These are phyloP conservation scores for Pyronema omphalodes DNA, from an alignment of 495 filamentous ascomycete genomes.

Conservation along the genomic window DNA sequence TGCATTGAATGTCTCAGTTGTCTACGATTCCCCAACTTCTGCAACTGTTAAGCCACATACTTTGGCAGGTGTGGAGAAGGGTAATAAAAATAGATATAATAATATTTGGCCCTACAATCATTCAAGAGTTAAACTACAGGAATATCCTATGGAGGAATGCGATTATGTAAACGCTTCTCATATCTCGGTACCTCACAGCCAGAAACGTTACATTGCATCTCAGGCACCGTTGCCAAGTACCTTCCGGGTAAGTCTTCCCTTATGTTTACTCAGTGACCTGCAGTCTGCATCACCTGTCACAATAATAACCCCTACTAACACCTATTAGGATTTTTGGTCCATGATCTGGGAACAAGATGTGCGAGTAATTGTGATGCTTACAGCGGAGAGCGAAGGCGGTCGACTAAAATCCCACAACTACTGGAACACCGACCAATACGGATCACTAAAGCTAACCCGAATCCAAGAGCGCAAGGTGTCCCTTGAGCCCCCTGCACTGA, in stretches of 20 bases:
- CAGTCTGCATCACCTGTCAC: too few species aligned
- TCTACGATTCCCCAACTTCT: slow-evolving; percentile 20
- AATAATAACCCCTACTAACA: slow-evolving; percentile 1
- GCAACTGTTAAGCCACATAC: slow-evolving; percentile 18
- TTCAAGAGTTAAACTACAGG: slow-evolving; percentile 61
- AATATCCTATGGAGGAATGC: slow-evolving; percentile 49
- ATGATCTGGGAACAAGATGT: slow-evolving; percentile 94
- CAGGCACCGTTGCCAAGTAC: slow-evolving; percentile 88
- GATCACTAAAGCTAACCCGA: slow-evolving; percentile 53
- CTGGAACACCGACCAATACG: slow-evolving; percentile 69
- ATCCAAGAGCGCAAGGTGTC: slow-evolving; percentile 66
- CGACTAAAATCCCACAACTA: slow-evolving; percentile 91
- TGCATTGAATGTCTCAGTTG: slow-evolving; percentile 43
- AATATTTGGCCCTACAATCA: slow-evolving; percentile 97
- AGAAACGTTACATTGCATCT: slow-evolving; percentile 86
- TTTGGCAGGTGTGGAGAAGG: slow-evolving; percentile 86
- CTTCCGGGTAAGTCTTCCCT: slow-evolving; percentile 49
- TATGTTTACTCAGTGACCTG: background rate
- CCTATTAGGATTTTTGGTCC: slow-evolving; percentile 80
- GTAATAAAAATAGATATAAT: slow-evolving; percentile 88
- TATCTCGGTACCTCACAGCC: slow-evolving; percentile 53
- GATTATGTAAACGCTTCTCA: slow-evolving; percentile 96
- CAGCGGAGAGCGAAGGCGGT: slow-evolving; percentile 86
- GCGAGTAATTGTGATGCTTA: slow-evolving; percentile 85
- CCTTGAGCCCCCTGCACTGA: slow-evolving; percentile 37